These are phyloP conservation scores for Candida koratica DNA, from an alignment of 805 yeast genomes.

Conservation along the genomic window DNA sequence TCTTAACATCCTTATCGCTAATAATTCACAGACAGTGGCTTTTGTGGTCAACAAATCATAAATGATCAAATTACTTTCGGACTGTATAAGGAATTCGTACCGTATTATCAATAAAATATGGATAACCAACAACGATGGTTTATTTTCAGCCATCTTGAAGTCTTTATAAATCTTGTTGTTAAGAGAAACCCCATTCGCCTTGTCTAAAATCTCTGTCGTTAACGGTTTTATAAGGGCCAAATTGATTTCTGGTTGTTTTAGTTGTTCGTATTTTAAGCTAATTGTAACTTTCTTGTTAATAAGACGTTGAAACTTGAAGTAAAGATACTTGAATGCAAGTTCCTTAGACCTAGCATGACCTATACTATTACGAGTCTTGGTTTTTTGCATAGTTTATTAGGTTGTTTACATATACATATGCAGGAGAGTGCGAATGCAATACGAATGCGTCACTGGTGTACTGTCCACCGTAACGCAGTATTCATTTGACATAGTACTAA, in stretches of 20 bases:
- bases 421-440: too few relatives aligned
- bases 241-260: constrained; percentile 49
- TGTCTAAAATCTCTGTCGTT: constrained; percentile 34
- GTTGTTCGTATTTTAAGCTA: constrained; percentile 48
- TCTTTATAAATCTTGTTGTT: constrained; percentile 31
- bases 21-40: constrained; percentile 49
- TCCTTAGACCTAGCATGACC: constrained; percentile 13
- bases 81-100: constrained; percentile 38
- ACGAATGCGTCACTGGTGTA: too few relatives aligned
- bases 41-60: constrained; percentile 41
- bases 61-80: constrained; percentile 34
- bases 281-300: constrained; percentile 41
- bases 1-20: constrained; percentile 47
- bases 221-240: constrained; percentile 46
- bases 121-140: constrained; percentile 23
- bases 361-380: constrained; percentile 13
- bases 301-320: constrained; percentile 40
- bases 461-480: not conserved
- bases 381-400: constrained; percentile 10
- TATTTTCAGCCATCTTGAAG: constrained; percentile 17
- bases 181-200: constrained; percentile 36
- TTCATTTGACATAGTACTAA: too few relatives aligned
- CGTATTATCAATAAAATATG: constrained; percentile 32
- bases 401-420: constrained; percentile 3
- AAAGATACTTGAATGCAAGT: constrained; percentile 36